Conservation (phyloP, 176 grass and related monocot species). For the Aegilops longissima region DNA sequence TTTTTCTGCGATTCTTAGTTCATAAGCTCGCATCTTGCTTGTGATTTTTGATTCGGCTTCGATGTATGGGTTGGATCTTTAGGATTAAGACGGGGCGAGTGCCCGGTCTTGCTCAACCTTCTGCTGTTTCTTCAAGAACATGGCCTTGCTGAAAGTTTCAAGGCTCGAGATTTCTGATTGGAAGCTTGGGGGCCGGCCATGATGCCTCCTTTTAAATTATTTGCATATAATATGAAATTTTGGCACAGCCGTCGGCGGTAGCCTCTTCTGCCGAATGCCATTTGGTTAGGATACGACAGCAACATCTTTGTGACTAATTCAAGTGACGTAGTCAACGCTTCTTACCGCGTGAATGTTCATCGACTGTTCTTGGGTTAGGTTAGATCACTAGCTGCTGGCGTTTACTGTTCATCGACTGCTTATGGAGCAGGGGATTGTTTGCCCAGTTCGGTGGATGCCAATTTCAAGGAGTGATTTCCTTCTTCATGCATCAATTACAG, state of each 20-base stretch:
- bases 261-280: slow-evolving; percentile 31
- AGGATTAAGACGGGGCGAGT: slow-evolving; percentile 8
- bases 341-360: background rate
- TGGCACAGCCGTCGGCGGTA: background rate
- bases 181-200: slow-evolving; percentile 27
- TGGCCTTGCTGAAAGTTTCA: background rate
- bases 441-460: background rate
- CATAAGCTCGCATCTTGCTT: slow-evolving; percentile 3
- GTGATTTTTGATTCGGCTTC: background rate
- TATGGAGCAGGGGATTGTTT: background rate
- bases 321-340: background rate
- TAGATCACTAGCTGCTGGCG: background rate
- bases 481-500: background rate
- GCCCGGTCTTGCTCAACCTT: slow-evolving; percentile 7
- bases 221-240: background rate
- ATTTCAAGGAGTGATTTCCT: background rate
- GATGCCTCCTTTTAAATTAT: slow-evolving; percentile 5
- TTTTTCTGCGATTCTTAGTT: background rate
- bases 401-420: background rate
- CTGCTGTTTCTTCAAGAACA: background rate
- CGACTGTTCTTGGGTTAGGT: background rate
- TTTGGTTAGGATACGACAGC: slow-evolving; percentile 24
- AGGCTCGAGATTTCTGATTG: slow-evolving; percentile 21
- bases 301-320: slow-evolving; percentile 7
- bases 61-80: slow-evolving; percentile 35